These are phyloP conservation scores for Barnettozyma californica DNA, from an alignment of 805 yeast genomes.

Conservation along the genomic window DNA sequence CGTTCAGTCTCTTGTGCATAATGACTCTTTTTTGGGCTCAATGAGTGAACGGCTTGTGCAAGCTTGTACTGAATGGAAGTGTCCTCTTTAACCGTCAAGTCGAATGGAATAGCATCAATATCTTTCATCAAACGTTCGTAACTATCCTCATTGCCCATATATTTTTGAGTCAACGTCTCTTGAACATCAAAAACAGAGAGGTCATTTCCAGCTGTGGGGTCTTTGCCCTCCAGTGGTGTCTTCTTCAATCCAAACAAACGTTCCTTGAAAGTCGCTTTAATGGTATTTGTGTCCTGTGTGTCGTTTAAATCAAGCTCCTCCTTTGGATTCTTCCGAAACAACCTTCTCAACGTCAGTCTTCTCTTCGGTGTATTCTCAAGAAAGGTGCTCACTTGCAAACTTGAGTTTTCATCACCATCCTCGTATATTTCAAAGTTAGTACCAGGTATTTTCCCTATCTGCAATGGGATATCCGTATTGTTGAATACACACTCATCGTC, in stretches of 20 bases:
- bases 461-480: not conserved
- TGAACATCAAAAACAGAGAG: constrained; percentile 11
- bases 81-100: constrained; percentile 13
- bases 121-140: constrained; percentile 21
- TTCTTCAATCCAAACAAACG: constrained; percentile 8
- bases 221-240: not conserved
- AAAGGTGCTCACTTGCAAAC: constrained; percentile 8
- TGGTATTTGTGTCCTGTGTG: not conserved
- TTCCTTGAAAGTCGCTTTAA: constrained; percentile 6
- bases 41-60: constrained; percentile 10
- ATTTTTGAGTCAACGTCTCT: constrained; percentile 25
- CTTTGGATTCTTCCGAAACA: not conserved
- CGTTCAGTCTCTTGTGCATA: not conserved
- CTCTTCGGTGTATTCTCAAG: not conserved
- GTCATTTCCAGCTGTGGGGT: not conserved
- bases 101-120: constrained; percentile 23
- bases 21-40: constrained; percentile 16
- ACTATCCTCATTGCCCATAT: constrained; percentile 14
- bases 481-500: constrained; percentile 1
- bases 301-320: not conserved
- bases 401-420: constrained; percentile 2
- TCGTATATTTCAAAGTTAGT: constrained; percentile 1
- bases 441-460: not conserved
- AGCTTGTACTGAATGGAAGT: constrained; percentile 9
- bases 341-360: constrained; percentile 2